These are phyloP conservation scores for Penicillium daleae DNA, from an alignment of 495 filamentous ascomycete species.

Conservation along the genomic window DNA sequence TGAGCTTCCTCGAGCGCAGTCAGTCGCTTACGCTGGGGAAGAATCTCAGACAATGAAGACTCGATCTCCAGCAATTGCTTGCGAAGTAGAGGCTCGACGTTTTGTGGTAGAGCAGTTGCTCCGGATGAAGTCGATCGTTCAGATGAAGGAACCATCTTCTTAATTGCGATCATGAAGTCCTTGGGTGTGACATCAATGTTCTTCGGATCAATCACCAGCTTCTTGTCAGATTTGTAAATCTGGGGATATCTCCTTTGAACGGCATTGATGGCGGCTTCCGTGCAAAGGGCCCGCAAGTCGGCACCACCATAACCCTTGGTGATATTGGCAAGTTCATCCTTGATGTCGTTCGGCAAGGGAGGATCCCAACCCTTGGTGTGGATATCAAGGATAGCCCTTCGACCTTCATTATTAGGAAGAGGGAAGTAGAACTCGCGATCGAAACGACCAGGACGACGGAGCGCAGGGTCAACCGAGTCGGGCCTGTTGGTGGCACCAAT, in stretches of 20 bases:
- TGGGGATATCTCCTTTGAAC: constrained; percentile 95
- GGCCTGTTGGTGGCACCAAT: constrained; percentile 97
- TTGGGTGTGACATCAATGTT: constrained; percentile 83
- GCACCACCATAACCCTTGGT: constrained; percentile 98
- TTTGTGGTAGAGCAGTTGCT: constrained; percentile 74
- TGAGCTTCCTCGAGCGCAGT: constrained; percentile 94
- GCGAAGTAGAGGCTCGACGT: constrained; percentile 80
- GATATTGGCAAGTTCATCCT: constrained; percentile 77
- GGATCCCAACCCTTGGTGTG: constrained; percentile 94
- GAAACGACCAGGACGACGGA: constrained; percentile 95
- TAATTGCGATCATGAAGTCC: constrained; percentile 95
- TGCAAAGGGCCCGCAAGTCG: constrained; percentile 90
- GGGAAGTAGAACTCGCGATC: constrained; percentile 98
- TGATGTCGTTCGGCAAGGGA: constrained; percentile 72
- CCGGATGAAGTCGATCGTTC: constrained; percentile 83
- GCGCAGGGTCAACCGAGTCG: constrained; percentile 96
- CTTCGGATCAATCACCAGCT: constrained; percentile 83
- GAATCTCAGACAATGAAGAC: constrained; percentile 67
- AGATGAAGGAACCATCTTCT: constrained; percentile 94
- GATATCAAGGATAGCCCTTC: constrained; percentile 88
- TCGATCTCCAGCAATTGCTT: constrained; percentile 69
- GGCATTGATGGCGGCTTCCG: constrained; percentile 97
- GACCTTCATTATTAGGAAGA: constrained; percentile 75
- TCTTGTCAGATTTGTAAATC: constrained; percentile 89
- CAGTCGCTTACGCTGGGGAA: constrained; percentile 80